Percentiles rank a stretch among this genome's conserved stretches.
Conservation (phyloP, 192 early-diverging fungal genomes). For the Lobosporangium transversale region DNA sequence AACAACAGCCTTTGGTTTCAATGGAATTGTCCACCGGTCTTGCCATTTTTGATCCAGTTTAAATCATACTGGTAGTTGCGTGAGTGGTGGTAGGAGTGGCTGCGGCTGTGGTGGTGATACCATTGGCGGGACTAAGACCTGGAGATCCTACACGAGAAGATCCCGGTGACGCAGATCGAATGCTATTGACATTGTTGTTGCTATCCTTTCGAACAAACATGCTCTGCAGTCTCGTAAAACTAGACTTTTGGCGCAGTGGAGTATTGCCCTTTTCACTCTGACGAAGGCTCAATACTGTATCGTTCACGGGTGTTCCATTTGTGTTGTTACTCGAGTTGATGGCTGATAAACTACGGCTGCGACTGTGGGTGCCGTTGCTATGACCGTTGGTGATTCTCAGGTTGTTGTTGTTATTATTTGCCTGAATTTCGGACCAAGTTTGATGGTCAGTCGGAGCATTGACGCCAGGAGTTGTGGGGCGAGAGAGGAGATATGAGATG, state of each 20-base stretch:
- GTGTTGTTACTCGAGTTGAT: background rate
- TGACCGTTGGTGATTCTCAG: background rate
- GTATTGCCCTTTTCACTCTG: conserved; percentile 20
- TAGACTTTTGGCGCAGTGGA: conserved; percentile 19
- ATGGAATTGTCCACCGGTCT: conserved; percentile 68
- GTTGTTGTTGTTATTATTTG: background rate
- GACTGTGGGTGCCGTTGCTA: background rate
- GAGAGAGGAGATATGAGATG: conserved; percentile 30
- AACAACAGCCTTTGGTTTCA: too few species aligned
- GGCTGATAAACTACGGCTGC: background rate
- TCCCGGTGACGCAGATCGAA: conserved; percentile 1
- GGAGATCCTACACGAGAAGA: background rate
- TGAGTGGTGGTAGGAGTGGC: background rate
- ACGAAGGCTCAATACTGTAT: conserved; percentile 22
- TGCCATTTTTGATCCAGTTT: conserved; percentile 42
- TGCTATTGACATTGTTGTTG: too few species aligned
- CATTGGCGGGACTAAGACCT: background rate
- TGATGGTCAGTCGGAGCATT: conserved; percentile 31
- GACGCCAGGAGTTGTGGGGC: conserved; percentile 20
- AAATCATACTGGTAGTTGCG: too few species aligned
- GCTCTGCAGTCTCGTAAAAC: conserved; percentile 24
- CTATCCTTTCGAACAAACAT: conserved; percentile 32
- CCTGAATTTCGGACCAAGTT: conserved; percentile 46
- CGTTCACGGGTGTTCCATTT: conserved; percentile 8
- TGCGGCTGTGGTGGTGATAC: conserved; percentile 7